A percentile compares a stretch with the other conserved stretches of the same genome.
phyloP scores from a whole-genome alignment of 805 yeast species.

The Candida pini region DNA sequence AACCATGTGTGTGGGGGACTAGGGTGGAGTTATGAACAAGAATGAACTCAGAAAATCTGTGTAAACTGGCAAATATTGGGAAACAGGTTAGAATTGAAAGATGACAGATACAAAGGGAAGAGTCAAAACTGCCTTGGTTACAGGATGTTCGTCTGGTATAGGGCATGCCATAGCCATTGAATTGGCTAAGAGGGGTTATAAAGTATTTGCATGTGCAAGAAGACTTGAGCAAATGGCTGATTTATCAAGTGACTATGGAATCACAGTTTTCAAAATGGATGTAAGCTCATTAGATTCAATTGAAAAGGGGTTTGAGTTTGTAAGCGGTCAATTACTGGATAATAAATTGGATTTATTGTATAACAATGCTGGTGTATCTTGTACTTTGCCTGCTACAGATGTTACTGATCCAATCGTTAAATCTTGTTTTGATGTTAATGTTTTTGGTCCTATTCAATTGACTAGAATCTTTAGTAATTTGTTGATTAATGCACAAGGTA shows the following conservation, averaged over 20 bases:
- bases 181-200: slow-evolving; percentile 34
- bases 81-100: background rate
- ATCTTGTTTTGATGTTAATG: slow-evolving; percentile 59
- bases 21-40: no score
- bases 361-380: slow-evolving; percentile 61
- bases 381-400: slow-evolving; percentile 67
- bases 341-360: slow-evolving; percentile 50
- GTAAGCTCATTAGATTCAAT: slow-evolving; percentile 50
- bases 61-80: no score
- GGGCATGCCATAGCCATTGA: slow-evolving; percentile 42
- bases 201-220: slow-evolving; percentile 72
- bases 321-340: slow-evolving; percentile 21
- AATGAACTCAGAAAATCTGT: no score
- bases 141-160: slow-evolving; percentile 57
- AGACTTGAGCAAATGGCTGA: slow-evolving; percentile 55
- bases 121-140: slow-evolving; percentile 37
- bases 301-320: slow-evolving; percentile 33
- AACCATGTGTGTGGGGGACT: no score
- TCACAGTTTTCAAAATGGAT: slow-evolving; percentile 48
- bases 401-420: slow-evolving; percentile 48
- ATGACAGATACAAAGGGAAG: background rate
- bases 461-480: slow-evolving; percentile 43
- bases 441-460: slow-evolving; percentile 62
- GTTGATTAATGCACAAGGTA: slow-evolving; percentile 56
- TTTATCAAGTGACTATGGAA: slow-evolving; percentile 31